These are phyloP conservation scores for Calonectria pauciramosa DNA, from an alignment of 2,329 filamentous ascomycete genomes.

Conservation along the genomic window DNA sequence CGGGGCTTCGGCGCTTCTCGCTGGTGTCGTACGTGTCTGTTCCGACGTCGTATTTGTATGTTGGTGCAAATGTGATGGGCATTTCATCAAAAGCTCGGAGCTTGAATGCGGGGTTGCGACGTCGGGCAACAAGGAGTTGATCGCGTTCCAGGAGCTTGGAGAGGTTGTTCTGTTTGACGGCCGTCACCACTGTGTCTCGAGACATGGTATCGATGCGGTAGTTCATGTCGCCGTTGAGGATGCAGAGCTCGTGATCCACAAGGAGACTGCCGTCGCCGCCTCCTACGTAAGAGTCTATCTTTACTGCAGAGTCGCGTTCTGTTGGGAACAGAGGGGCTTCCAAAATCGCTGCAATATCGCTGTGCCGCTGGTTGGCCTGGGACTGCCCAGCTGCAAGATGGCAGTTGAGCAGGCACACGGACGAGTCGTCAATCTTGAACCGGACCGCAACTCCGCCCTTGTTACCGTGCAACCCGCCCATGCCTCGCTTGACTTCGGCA, in stretches of 20 bases:
- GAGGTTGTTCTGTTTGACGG: constrained; percentile 85
- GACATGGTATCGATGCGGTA: constrained; percentile 99
- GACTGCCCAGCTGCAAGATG: constrained; percentile 95
- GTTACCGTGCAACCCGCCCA: constrained; percentile 96
- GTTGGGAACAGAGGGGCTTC: constrained; percentile 82
- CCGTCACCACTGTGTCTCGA: constrained; percentile 90
- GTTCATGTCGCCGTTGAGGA: constrained; percentile 96
- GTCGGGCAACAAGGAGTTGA: constrained; percentile 89
- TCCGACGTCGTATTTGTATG: constrained; percentile 98
- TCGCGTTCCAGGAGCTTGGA: constrained; percentile 91
- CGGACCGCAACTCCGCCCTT: constrained; percentile 94
- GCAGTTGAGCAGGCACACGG: constrained; percentile 96
- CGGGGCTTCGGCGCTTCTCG: constrained; percentile 93
- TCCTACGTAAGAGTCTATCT: constrained; percentile 85
- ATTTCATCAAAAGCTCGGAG: constrained; percentile 92
- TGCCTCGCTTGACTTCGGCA: constrained; percentile 92
- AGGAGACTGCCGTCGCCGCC: constrained; percentile 98
- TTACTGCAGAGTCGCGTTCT: constrained; percentile 75
- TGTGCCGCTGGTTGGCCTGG: constrained; percentile 91
- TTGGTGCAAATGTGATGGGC: constrained; percentile 92
- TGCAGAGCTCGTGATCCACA: constrained; percentile 96
- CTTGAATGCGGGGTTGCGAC: constrained; percentile 90
- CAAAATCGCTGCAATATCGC: constrained; percentile 90
- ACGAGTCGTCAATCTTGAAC: constrained; percentile 95
- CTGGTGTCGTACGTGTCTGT: constrained; percentile 94